Conservation (phyloP, 2,329 filamentous ascomycete genomes). For the Berkeleyomyces rouxiae region DNA sequence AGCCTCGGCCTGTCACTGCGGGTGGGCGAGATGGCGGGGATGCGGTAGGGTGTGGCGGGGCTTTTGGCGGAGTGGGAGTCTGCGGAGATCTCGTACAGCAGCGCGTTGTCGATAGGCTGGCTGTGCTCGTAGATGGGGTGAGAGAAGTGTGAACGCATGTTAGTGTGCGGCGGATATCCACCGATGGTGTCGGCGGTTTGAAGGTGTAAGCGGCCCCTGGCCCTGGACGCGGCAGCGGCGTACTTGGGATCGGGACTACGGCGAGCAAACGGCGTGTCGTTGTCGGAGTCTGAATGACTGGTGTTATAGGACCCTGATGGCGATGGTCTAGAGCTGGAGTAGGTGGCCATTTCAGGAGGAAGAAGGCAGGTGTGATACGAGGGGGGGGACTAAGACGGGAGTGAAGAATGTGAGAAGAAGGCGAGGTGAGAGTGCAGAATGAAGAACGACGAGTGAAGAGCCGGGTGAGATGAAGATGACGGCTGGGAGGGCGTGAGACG, state of each 20-base stretch:
- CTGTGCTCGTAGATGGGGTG: background rate
- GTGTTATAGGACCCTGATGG: slow-evolving; percentile 3
- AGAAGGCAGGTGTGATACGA: background rate
- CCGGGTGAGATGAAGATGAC: background rate
- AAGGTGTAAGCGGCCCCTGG: background rate
- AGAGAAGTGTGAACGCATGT: slow-evolving; percentile 1
- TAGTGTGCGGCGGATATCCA: background rate
- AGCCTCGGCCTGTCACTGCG: slow-evolving; percentile 1
- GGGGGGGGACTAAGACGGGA: background rate
- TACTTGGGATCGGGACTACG: slow-evolving; percentile 4
- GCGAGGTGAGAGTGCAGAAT: background rate
- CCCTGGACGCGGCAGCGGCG: background rate
- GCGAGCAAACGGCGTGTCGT: slow-evolving; percentile 10
- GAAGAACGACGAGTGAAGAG: background rate
- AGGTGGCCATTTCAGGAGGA: slow-evolving; percentile 2
- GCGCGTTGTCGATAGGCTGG: background rate
- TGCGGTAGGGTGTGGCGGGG: background rate
- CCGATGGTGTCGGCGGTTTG: background rate
- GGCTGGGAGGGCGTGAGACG: background rate
- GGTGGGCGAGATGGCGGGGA: background rate
- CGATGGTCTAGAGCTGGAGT: slow-evolving; percentile 8
- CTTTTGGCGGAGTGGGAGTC: background rate
- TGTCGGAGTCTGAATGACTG: slow-evolving; percentile 9
- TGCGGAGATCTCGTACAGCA: background rate
- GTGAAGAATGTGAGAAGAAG: background rate